phyloP scores from a whole-genome alignment of 2,329 filamentous ascomycete species.

The Penicillium digitatum region DNA sequence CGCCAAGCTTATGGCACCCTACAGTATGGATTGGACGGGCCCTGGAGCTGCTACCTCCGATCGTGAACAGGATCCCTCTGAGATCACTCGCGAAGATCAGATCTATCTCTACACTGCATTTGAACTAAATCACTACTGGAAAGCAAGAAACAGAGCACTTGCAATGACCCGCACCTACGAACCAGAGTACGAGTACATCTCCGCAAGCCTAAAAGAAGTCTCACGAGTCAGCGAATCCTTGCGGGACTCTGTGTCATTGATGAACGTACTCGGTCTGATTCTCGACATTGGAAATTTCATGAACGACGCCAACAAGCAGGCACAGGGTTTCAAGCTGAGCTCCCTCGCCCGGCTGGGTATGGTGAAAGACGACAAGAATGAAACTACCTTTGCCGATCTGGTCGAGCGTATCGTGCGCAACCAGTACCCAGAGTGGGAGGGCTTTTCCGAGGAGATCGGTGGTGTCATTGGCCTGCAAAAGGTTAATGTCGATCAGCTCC shows the following conservation, averaged over 20 bases:
- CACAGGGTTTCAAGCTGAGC: slow-evolving; percentile 94
- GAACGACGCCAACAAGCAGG: slow-evolving; percentile 99
- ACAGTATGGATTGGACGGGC: slow-evolving; percentile 94
- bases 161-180: slow-evolving; percentile 80
- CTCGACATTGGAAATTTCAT: slow-evolving; percentile 99
- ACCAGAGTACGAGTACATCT: slow-evolving; percentile 85
- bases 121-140: slow-evolving; percentile 97
- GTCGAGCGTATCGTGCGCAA: slow-evolving; percentile 95
- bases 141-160: slow-evolving; percentile 90
- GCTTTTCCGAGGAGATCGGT: slow-evolving; percentile 76
- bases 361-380: slow-evolving; percentile 99
- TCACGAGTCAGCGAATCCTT: slow-evolving; percentile 82
- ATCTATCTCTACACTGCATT: slow-evolving; percentile 90
- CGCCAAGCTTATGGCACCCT: slow-evolving; percentile 86
- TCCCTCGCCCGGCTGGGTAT: slow-evolving; percentile 88
- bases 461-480: slow-evolving; percentile 78
- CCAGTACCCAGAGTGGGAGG: slow-evolving; percentile 94
- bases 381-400: slow-evolving; percentile 90
- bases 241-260: slow-evolving; percentile 83
- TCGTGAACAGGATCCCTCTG: slow-evolving; percentile 78
- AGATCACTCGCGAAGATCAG: slow-evolving; percentile 92
- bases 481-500: slow-evolving; percentile 90
- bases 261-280: slow-evolving; percentile 94
- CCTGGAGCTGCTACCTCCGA: slow-evolving; percentile 72
- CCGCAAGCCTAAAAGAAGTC: slow-evolving; percentile 78